Evolutionary conservation across 345 rosid genomes (phyloP).

Genomic region (Gossypium thurberi): DNA sequence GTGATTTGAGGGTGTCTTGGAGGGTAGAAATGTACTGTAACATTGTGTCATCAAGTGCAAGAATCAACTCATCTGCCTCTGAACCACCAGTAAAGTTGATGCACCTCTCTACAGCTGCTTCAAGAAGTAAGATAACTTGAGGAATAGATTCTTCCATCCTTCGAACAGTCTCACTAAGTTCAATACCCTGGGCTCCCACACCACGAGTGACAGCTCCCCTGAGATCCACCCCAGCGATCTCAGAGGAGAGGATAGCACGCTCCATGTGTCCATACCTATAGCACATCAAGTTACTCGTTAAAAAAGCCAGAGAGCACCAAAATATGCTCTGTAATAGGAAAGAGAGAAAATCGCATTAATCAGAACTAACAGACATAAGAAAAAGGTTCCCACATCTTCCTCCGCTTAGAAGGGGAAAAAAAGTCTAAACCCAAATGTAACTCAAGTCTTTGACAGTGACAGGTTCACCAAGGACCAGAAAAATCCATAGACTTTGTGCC

Average conservation of each 20-base stretch:
- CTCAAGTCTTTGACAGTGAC: not conserved
- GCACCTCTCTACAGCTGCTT: slow-evolving; percentile 96
- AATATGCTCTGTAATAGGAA: slow-evolving; percentile 4
- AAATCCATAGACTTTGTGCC: not conserved
- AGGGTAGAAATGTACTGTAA: slow-evolving; percentile 82
- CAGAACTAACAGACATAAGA: slow-evolving; percentile 11
- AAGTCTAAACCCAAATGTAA: not conserved
- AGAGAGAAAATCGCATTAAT: not conserved
- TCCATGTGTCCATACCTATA: slow-evolving; percentile 92
- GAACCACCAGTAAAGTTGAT: slow-evolving; percentile 91
- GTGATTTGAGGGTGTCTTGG: slow-evolving; percentile 88
- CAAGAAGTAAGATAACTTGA: slow-evolving; percentile 84
- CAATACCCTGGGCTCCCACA: slow-evolving; percentile 97
- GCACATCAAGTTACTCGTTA: slow-evolving; percentile 9
- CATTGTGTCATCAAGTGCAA: slow-evolving; percentile 88
- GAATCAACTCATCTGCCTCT: slow-evolving; percentile 90
- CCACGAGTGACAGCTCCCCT: slow-evolving; percentile 98
- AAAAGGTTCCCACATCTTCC: not conserved
- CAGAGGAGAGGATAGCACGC: slow-evolving; percentile 79
- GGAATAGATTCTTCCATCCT: slow-evolving; percentile 99
- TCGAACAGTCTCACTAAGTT: slow-evolving; percentile 93
- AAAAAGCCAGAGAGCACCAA: slow-evolving; percentile 4
- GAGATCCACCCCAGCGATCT: slow-evolving; percentile 87
- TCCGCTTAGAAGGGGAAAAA: not conserved
- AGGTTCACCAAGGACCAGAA: not conserved